Evolutionary conservation across 371 early-diverging fungal genomes (phyloP).

Genomic region (Zychaea mexicana): DNA sequence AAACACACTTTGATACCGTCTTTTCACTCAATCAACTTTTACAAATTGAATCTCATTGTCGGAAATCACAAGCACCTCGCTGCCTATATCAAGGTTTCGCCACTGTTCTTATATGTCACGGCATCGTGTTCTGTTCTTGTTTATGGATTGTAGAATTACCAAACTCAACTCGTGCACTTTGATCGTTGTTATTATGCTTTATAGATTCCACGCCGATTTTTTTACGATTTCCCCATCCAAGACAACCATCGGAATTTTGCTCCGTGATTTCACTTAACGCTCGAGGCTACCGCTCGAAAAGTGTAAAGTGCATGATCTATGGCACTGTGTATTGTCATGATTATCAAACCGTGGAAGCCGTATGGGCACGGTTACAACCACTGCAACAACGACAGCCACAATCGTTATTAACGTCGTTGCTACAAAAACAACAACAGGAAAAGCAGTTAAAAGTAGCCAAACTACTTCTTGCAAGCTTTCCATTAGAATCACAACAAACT

Average conservation of each 20-base stretch:
- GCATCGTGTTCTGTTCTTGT: no score
- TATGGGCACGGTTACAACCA: not conserved
- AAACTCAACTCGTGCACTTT: no score
- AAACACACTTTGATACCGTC: not conserved
- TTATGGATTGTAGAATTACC: no score
- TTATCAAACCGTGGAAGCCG: conserved; percentile 12
- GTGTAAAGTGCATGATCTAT: not conserved
- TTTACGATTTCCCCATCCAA: conserved; percentile 1
- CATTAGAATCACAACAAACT: no score
- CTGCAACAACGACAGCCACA: not conserved
- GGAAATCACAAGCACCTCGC: no score
- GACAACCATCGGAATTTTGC: not conserved
- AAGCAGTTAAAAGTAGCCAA: not conserved
- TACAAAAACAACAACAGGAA: not conserved
- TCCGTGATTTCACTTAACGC: not conserved
- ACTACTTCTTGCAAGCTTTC: not conserved
- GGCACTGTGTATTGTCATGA: conserved; percentile 5
- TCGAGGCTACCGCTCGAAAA: not conserved
- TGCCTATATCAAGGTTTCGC: no score
- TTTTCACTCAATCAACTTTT: conserved; percentile 3
- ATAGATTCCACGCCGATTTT: conserved; percentile 3
- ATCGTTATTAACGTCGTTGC: no score
- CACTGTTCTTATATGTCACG: no score
- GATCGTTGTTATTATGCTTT: not conserved
- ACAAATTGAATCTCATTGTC: not conserved